These are phyloP conservation scores for Phaeosphaeriaceae sp. DNA, from an alignment of 2,329 filamentous ascomycete species.

Conservation along the genomic window DNA sequence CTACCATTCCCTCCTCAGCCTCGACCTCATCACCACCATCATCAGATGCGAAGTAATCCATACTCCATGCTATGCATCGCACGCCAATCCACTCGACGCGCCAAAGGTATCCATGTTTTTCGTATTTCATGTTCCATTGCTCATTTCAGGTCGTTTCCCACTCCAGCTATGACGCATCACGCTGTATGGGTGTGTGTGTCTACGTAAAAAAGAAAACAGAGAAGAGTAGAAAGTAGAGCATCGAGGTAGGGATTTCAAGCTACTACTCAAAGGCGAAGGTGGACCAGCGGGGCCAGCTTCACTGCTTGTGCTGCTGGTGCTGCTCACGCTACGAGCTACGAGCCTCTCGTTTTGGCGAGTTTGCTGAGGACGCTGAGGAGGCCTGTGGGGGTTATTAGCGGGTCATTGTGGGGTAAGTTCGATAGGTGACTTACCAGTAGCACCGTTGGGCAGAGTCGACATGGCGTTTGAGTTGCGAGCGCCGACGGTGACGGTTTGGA, in stretches of 20 bases:
- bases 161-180: neutral
- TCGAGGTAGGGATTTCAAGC: neutral
- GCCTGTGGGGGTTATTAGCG: slow-evolving; percentile 27
- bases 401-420: too few relatives aligned
- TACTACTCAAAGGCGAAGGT: neutral
- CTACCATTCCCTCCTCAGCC: too few relatives aligned
- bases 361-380: slow-evolving; percentile 40
- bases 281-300: neutral
- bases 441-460: slow-evolving; percentile 86
- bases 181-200: neutral
- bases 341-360: slow-evolving; percentile 29
- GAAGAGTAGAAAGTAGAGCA: neutral
- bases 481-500: slow-evolving; percentile 86
- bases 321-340: slow-evolving; percentile 1
- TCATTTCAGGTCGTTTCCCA: neutral
- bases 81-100: too few relatives aligned
- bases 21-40: too few relatives aligned
- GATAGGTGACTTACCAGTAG: slow-evolving; percentile 72
- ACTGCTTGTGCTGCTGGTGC: neutral
- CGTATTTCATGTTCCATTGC: neutral
- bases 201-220: neutral
- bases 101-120: neutral
- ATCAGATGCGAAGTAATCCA: neutral
- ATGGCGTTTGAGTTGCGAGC: slow-evolving; percentile 87
- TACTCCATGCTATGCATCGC: neutral